phyloP scores from a whole-genome alignment of 805 yeast genomes.

The Ogataea trehaloabstinens region DNA sequence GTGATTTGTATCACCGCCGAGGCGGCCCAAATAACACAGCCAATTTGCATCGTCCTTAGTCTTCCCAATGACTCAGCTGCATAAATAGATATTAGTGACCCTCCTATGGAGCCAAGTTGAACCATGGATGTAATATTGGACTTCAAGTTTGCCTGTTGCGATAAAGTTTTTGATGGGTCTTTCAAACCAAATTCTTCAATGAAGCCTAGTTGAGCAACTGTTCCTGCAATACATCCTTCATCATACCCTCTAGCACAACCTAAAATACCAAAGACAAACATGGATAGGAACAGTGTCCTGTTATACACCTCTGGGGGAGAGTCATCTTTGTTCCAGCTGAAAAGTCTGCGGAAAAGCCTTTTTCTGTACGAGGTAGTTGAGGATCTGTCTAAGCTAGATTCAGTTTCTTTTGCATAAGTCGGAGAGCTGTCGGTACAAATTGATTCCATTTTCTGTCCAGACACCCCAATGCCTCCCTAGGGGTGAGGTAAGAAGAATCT shows the following conservation, averaged over 20 bases:
- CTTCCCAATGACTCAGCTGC: slow-evolving; percentile 52
- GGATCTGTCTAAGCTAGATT: slow-evolving; percentile 8
- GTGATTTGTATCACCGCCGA: slow-evolving; percentile 51
- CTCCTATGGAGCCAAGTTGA: slow-evolving; percentile 49
- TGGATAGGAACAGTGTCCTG: slow-evolving; percentile 35
- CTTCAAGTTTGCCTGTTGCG: slow-evolving; percentile 42
- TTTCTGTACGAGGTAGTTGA: slow-evolving; percentile 4
- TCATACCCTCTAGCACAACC: slow-evolving; percentile 60
- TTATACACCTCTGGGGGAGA: slow-evolving; percentile 42
- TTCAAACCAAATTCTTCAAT: slow-evolving; percentile 41
- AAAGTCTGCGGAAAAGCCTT: background rate
- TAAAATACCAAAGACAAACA: slow-evolving; percentile 46
- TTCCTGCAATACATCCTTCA: slow-evolving; percentile 52
- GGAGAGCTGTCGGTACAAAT: too few species aligned
- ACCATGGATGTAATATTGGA: slow-evolving; percentile 61
- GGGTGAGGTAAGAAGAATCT: too few species aligned
- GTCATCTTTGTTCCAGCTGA: slow-evolving; percentile 12
- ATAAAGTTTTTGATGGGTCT: slow-evolving; percentile 35
- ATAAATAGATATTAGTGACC: slow-evolving; percentile 47
- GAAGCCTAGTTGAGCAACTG: slow-evolving; percentile 44
- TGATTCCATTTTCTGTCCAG: too few species aligned
- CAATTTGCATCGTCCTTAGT: slow-evolving; percentile 43
- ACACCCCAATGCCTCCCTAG: too few species aligned
- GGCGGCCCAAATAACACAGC: slow-evolving; percentile 42
- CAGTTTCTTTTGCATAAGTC: too few species aligned